These are phyloP conservation scores for Pneumocystis wakefieldiae DNA, from an alignment of 1,139 yeast species.

Conservation along the genomic window DNA sequence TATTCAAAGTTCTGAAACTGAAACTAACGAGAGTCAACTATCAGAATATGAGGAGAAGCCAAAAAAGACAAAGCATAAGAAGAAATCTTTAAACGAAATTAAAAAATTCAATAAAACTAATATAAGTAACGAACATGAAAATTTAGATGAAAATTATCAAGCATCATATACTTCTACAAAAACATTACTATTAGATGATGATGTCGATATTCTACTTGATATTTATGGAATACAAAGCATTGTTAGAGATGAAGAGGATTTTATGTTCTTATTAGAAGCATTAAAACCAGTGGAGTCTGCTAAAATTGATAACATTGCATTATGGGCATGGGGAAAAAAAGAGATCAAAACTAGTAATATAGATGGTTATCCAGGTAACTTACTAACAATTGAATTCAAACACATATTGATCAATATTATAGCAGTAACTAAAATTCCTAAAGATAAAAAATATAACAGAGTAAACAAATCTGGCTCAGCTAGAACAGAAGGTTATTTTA, in stretches of 20 bases:
- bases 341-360: constrained; percentile 22
- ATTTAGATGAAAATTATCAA: not conserved
- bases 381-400: not conserved
- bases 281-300: constrained; percentile 21
- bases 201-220: constrained; percentile 27
- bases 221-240: constrained; percentile 38
- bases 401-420: not conserved
- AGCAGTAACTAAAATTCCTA: constrained; percentile 13
- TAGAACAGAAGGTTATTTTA: constrained; percentile 58
- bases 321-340: constrained; percentile 56
- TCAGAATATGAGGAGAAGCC: constrained; percentile 24
- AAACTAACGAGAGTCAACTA: constrained; percentile 7
- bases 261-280: constrained; percentile 35
- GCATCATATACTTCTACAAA: not conserved
- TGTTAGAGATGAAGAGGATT: constrained; percentile 64
- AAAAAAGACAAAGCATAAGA: constrained; percentile 23
- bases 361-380: constrained; percentile 2
- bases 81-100: constrained; percentile 12
- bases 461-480: constrained; percentile 47
- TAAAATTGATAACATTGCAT: constrained; percentile 32
- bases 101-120: not conserved
- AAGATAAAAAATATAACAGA: constrained; percentile 26
- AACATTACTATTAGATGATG: constrained; percentile 20
- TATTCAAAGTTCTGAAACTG: not conserved
- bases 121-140: not conserved